Percentiles rank a stretch among this genome's conserved stretches.
phyloP scores from a whole-genome alignment of 2,329 filamentous ascomycete species.

The Neonectria ditissima region DNA sequence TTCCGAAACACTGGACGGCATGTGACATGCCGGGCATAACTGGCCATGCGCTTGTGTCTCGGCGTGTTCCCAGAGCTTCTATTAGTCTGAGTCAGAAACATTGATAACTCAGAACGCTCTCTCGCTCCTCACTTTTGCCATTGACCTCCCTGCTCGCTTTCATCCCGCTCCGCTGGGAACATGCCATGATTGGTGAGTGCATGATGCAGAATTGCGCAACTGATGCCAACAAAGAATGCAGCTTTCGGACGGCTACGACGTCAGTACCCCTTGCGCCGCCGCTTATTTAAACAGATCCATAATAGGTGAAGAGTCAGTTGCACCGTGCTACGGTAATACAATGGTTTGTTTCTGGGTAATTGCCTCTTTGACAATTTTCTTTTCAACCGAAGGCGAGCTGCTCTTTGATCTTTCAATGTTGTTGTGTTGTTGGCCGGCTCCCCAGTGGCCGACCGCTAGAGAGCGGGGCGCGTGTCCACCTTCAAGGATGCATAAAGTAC shows the following conservation, averaged over 20 bases:
- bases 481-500: slow-evolving; percentile 27
- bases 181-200: slow-evolving; percentile 31
- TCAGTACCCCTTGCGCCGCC: slow-evolving; percentile 5
- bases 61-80: slow-evolving; percentile 27
- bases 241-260: slow-evolving; percentile 10
- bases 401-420: slow-evolving; percentile 29
- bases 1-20: slow-evolving; percentile 6
- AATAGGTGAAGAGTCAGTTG: slow-evolving; percentile 1
- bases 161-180: slow-evolving; percentile 14
- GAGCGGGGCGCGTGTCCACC: slow-evolving; percentile 32
- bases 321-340: slow-evolving; percentile 30
- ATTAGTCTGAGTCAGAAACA: slow-evolving; percentile 34
- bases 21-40: slow-evolving; percentile 25
- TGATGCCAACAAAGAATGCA: slow-evolving; percentile 8
- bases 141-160: slow-evolving; percentile 18
- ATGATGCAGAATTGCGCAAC: slow-evolving; percentile 34
- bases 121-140: slow-evolving; percentile 2
- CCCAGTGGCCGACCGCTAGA: slow-evolving; percentile 24
- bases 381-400: slow-evolving; percentile 32
- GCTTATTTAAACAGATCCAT: neutral
- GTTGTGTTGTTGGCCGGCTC: slow-evolving; percentile 31
- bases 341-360: slow-evolving; percentile 28
- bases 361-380: too few relatives aligned
- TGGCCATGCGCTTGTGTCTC: slow-evolving; percentile 29
- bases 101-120: slow-evolving; percentile 6